Evolutionary conservation across 169 alveolate genomes (phyloP), one percentile per base, ranked within the genome.

Genomic region (Eimeria maxima): DNA sequence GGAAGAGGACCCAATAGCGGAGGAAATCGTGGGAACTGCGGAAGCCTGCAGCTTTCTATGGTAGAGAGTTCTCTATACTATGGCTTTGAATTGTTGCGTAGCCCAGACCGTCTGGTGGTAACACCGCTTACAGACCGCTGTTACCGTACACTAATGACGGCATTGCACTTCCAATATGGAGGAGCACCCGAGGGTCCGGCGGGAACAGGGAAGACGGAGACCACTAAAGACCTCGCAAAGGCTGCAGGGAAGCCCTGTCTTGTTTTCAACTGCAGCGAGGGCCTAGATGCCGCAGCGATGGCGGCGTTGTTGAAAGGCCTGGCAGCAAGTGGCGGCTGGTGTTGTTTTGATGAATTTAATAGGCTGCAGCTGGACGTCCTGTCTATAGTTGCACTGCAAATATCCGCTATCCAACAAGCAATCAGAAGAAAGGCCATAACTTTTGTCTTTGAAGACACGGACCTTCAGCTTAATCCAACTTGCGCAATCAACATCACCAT

Each of bases 161-260:
- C 99, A n/a, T 93, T 97, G 90, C 97, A 98, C 83, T 97, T 97
- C 83, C 97, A 97, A 95, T 98, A 98, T 95, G 99, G 99, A n/a
- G 99, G 99, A 11, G 99, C 99, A 5, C 99, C 99, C n/a, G 99
- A 98, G 55, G 99, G 99, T 3, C 99, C 99, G 4, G 99, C 99
- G 4, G 99, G 99, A n/a, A 99, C 99, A 6, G 99, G 99, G 29
- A 99, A 99, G 97, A 99, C 99, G 69, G 99, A 98, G 97, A 98
- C 99, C 67, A 99, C 98, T 55, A 98, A 98, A 96, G 99, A 99
- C 97, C 98, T 99, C 97, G 99, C 99, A 71, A 97, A 99, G 96
- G 98, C 99, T 16, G 97, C 98, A 96, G 99, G 99, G 63, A 98
- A 98, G 65, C 98, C 97, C 96, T 99, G 98, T 95, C 99, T 99